These are phyloP conservation scores for Pseudonitzschia multistriata DNA, from an alignment of 108 stramenopile species.

Conservation along the genomic window DNA sequence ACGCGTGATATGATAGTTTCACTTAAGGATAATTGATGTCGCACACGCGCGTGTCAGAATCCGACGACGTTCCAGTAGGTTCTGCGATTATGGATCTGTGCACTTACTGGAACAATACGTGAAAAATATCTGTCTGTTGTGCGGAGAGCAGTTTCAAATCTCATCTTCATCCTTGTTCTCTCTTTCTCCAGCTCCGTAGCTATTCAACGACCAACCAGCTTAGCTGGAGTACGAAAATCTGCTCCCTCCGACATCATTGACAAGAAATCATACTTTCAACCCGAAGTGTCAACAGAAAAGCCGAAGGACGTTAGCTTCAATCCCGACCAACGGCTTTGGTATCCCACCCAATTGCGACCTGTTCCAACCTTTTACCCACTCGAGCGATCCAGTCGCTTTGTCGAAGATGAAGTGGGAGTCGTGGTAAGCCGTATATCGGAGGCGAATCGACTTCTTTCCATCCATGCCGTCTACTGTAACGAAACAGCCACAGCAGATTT, in stretches of 20 bases:
- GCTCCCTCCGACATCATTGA: conserved; percentile 37
- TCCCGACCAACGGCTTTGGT: conserved; percentile 32
- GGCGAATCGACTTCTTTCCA: conserved; percentile 54
- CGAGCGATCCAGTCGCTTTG: conserved; percentile 57
- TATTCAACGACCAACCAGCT: conserved; percentile 25
- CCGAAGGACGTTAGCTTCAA: too few species aligned
- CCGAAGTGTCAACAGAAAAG: background rate
- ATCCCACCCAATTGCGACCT: conserved; percentile 42
- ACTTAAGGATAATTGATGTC: background rate
- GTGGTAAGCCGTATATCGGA: conserved; percentile 54
- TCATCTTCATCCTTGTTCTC: conserved; percentile 3
- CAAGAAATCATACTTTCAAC: conserved; percentile 40
- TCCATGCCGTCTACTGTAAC: conserved; percentile 56
- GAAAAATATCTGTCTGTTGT: background rate
- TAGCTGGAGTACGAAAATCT: conserved; percentile 22
- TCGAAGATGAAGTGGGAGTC: conserved; percentile 28
- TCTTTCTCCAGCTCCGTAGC: conserved; percentile 16
- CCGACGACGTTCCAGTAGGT: background rate
- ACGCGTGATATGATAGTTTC: background rate
- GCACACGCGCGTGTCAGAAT: background rate
- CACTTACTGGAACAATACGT: background rate
- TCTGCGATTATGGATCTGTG: background rate
- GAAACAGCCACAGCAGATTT: conserved; percentile 46
- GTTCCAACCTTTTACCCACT: conserved; percentile 82
- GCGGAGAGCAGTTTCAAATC: background rate